Conservation (phyloP, 2,329 filamentous ascomycete genomes). For the Venturia pyrina region DNA sequence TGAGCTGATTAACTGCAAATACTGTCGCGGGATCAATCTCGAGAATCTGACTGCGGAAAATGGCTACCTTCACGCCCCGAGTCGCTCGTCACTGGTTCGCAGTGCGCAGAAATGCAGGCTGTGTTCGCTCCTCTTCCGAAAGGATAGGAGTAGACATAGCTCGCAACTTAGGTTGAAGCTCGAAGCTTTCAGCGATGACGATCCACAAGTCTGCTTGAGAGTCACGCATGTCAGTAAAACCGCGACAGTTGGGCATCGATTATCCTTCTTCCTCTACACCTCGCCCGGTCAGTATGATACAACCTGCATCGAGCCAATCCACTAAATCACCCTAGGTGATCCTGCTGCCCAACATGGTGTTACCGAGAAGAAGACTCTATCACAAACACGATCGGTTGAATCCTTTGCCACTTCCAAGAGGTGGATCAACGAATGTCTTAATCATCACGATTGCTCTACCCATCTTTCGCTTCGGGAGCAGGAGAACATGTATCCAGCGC, state of each 20-base stretch:
- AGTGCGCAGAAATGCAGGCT: slow-evolving; percentile 13
- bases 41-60: not conserved
- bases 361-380: slow-evolving; percentile 7
- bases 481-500: slow-evolving; percentile 4
- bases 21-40: slow-evolving; percentile 10
- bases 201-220: slow-evolving; percentile 6
- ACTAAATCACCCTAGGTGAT: slow-evolving; percentile 4
- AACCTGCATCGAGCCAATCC: not conserved
- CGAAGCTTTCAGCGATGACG: slow-evolving; percentile 6
- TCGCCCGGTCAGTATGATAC: not conserved
- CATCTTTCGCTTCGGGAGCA: slow-evolving; percentile 8
- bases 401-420: slow-evolving; percentile 1
- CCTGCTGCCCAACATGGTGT: slow-evolving; percentile 8
- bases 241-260: not conserved
- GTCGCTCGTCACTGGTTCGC: slow-evolving; percentile 4
- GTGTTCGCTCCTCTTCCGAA: slow-evolving; percentile 12
- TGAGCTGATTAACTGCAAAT: slow-evolving; percentile 8
- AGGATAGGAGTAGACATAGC: slow-evolving; percentile 11
- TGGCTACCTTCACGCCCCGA: slow-evolving; percentile 11
- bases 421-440: slow-evolving; percentile 11
- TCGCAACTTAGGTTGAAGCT: slow-evolving; percentile 5
- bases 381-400: not conserved
- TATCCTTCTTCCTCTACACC: slow-evolving; percentile 11
- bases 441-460: slow-evolving; percentile 9
- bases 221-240: slow-evolving; percentile 1